A percentile compares a stretch with the other conserved stretches of the same genome.
These are phyloP conservation scores for Colletotrichum liriopes DNA, from an alignment of 2,329 filamentous ascomycete genomes.

Conservation along the genomic window DNA sequence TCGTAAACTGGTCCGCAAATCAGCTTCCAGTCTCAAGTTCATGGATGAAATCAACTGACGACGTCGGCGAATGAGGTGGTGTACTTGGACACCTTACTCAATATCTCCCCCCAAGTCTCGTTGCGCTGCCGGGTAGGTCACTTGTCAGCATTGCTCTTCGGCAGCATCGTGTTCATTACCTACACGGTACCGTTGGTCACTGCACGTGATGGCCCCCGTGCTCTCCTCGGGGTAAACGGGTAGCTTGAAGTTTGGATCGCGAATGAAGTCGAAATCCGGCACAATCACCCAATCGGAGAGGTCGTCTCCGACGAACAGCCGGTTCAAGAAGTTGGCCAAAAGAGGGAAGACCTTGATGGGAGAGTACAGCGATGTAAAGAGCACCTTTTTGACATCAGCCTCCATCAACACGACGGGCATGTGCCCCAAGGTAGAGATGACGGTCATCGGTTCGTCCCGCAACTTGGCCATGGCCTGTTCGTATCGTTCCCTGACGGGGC, in stretches of 20 bases:
- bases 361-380: conserved; percentile 55
- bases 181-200: conserved; percentile 51
- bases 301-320: conserved; percentile 48
- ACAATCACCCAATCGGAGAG: conserved; percentile 15
- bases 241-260: conserved; percentile 24
- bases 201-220: conserved; percentile 48
- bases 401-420: conserved; percentile 56
- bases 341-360: conserved; percentile 51
- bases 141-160: not conserved
- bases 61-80: conserved; percentile 55
- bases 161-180: not conserved
- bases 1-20: conserved; percentile 49
- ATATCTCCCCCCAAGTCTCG: conserved; percentile 50
- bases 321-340: conserved; percentile 53
- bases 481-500: conserved; percentile 50
- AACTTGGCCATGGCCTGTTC: conserved; percentile 52
- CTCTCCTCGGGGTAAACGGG: conserved; percentile 35
- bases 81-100: conserved; percentile 49
- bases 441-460: conserved; percentile 52
- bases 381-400: conserved; percentile 53
- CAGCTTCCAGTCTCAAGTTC: not conserved
- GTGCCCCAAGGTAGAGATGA: conserved; percentile 48
- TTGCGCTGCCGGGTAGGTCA: conserved; percentile 47
- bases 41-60: conserved; percentile 45
- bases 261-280: conserved; percentile 40